Evolutionary conservation across 2,329 filamentous ascomycete genomes (phyloP).

Genomic region (Aspergillus nomiae): DNA sequence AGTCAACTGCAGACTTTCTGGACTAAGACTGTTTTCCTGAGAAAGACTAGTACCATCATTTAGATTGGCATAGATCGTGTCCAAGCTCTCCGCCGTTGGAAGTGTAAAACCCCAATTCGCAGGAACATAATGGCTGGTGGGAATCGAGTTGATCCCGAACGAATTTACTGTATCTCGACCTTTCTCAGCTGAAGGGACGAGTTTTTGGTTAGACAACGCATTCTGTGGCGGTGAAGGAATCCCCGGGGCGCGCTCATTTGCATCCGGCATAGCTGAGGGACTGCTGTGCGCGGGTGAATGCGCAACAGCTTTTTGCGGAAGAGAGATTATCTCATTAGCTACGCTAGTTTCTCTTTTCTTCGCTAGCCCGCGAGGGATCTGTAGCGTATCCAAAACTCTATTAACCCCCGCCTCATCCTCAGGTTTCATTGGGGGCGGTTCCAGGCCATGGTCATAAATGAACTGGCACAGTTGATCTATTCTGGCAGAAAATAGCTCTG

Average conservation of each 20-base stretch:
- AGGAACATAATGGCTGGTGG: slow-evolving; percentile 26
- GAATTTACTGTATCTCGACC: slow-evolving; percentile 22
- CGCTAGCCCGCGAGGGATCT: slow-evolving; percentile 31
- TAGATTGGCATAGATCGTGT: slow-evolving; percentile 38
- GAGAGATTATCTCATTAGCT: neutral
- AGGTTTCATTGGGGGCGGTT: slow-evolving; percentile 41
- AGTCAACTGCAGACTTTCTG: slow-evolving; percentile 28
- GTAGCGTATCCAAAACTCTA: slow-evolving; percentile 40
- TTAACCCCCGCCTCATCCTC: slow-evolving; percentile 42
- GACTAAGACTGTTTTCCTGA: slow-evolving; percentile 26
- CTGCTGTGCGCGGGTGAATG: slow-evolving; percentile 18
- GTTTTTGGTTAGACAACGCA: slow-evolving; percentile 12
- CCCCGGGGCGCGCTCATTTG: slow-evolving; percentile 6
- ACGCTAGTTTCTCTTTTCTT: slow-evolving; percentile 12
- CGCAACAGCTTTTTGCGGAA: neutral
- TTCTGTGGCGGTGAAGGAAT: slow-evolving; percentile 18
- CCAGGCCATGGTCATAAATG: slow-evolving; percentile 44
- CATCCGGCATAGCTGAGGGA: slow-evolving; percentile 7
- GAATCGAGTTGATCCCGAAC: slow-evolving; percentile 24
- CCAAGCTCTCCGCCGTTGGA: slow-evolving; percentile 40
- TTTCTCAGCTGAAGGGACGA: slow-evolving; percentile 16
- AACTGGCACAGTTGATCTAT: slow-evolving; percentile 44
- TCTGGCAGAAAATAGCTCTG: slow-evolving; percentile 39
- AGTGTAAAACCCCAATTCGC: slow-evolving; percentile 37
- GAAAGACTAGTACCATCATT: slow-evolving; percentile 21